These are phyloP conservation scores for Ogataea saltuana DNA, from an alignment of 805 yeast species.

Conservation along the genomic window DNA sequence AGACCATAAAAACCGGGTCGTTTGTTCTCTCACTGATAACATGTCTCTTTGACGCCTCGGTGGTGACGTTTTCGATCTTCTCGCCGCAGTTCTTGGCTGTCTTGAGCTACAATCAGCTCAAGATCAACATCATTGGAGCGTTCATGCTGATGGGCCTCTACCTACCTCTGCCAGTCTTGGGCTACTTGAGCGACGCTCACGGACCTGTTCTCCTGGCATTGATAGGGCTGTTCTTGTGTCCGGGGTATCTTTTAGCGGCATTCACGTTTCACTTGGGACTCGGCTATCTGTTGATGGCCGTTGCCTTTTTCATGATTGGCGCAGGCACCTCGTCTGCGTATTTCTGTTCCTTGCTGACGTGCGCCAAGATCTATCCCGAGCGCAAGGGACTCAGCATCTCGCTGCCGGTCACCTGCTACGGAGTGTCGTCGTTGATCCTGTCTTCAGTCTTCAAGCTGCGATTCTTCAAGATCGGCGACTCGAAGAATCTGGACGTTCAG, in stretches of 20 bases:
- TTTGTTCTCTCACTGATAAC: slow-evolving; percentile 58
- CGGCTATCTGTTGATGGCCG: slow-evolving; percentile 40
- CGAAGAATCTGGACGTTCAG: slow-evolving; percentile 43
- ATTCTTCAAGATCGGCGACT: slow-evolving; percentile 35
- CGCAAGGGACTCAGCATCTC: slow-evolving; percentile 80
- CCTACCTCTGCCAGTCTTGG: slow-evolving; percentile 76
- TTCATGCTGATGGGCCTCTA: slow-evolving; percentile 80
- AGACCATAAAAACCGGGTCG: slow-evolving; percentile 48
- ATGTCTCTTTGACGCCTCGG: slow-evolving; percentile 80
- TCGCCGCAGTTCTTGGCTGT: slow-evolving; percentile 63
- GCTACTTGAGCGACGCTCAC: slow-evolving; percentile 80
- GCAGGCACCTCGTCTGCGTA: slow-evolving; percentile 72
- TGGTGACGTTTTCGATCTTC: slow-evolving; percentile 78
- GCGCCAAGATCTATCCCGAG: slow-evolving; percentile 82
- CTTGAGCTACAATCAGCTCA: slow-evolving; percentile 63
- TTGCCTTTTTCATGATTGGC: slow-evolving; percentile 62
- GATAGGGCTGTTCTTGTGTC: slow-evolving; percentile 61
- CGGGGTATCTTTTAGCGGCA: slow-evolving; percentile 62
- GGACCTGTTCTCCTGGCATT: slow-evolving; percentile 76
- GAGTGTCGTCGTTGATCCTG: slow-evolving; percentile 74
- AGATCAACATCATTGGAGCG: slow-evolving; percentile 71
- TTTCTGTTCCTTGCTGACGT: slow-evolving; percentile 70
- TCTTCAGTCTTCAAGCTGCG: slow-evolving; percentile 55
- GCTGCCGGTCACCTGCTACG: slow-evolving; percentile 86
- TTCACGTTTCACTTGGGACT: slow-evolving; percentile 33